phyloP scores from a whole-genome alignment of 495 filamentous ascomycete genomes.

The Penicillium argentinense region DNA sequence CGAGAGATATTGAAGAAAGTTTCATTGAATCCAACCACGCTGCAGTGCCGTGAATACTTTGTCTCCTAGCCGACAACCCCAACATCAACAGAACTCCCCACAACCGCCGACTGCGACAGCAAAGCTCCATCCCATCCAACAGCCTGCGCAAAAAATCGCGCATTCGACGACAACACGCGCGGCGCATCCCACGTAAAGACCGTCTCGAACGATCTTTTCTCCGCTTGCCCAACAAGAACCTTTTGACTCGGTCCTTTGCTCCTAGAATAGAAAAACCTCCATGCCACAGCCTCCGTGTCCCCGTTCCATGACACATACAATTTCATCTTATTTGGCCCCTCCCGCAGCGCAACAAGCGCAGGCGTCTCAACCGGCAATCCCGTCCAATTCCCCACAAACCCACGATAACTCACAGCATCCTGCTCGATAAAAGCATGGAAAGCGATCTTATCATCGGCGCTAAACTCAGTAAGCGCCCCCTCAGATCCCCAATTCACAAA shows the following conservation, averaged over 20 bases:
- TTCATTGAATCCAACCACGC: no score
- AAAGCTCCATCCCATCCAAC: neutral
- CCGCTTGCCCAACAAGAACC: neutral
- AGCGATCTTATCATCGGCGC: neutral
- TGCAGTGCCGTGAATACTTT: no score
- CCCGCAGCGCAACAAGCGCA: neutral
- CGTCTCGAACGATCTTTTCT: neutral
- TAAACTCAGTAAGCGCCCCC: neutral
- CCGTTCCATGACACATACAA: neutral
- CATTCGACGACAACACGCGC: neutral
- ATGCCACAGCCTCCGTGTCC: neutral
- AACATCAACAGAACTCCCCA: neutral
- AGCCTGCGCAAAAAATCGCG: neutral
- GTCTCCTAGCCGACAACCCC: no score
- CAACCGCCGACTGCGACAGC: neutral
- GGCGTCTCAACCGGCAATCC: neutral
- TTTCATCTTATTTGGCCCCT: neutral
- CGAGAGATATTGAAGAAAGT: no score
- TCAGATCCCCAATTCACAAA: neutral
- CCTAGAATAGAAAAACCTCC: neutral
- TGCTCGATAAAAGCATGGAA: neutral
- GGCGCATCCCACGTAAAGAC: neutral
- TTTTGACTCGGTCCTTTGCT: neutral
- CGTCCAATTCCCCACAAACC: neutral
- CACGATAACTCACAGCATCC: neutral